Evolutionary conservation across 176 grass and related monocot genomes (phyloP).

Genomic region (Coix lacrymajobi): DNA sequence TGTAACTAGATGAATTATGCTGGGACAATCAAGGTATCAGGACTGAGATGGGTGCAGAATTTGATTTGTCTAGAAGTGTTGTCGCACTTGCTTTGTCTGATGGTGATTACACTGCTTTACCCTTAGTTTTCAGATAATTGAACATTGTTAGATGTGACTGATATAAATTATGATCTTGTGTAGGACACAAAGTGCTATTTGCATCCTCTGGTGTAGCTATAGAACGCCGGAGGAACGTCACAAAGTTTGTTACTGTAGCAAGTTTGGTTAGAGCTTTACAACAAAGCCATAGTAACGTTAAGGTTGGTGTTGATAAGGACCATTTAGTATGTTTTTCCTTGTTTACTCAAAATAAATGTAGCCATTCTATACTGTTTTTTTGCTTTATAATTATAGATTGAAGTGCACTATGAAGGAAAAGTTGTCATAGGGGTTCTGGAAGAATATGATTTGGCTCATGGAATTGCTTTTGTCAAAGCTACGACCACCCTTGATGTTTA

Average conservation of each 20-base stretch:
- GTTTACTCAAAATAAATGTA: no score
- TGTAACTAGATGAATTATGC: background rate
- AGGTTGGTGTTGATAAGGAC: slow-evolving; percentile 5
- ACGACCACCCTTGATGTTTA: no score
- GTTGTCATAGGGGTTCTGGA: no score
- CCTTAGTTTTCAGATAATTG: background rate
- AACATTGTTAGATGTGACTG: background rate
- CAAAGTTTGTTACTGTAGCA: slow-evolving; percentile 20
- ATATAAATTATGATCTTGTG: background rate
- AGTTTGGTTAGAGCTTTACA: slow-evolving; percentile 5
- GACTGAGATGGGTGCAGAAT: no score
- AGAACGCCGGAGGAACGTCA: background rate
- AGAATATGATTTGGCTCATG: no score
- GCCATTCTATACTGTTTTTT: no score
- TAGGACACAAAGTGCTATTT: background rate
- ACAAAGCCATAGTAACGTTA: background rate
- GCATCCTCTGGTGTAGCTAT: slow-evolving; percentile 12
- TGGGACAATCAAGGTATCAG: background rate
- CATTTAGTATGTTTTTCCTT: background rate
- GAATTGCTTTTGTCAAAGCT: no score
- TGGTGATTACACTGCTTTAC: background rate
- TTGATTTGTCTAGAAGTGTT: background rate
- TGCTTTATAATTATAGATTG: no score
- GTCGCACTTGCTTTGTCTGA: background rate
- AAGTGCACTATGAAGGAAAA: no score